phyloP scores from a whole-genome alignment of 1,139 yeast genomes.

The Geotrichum reessii region DNA sequence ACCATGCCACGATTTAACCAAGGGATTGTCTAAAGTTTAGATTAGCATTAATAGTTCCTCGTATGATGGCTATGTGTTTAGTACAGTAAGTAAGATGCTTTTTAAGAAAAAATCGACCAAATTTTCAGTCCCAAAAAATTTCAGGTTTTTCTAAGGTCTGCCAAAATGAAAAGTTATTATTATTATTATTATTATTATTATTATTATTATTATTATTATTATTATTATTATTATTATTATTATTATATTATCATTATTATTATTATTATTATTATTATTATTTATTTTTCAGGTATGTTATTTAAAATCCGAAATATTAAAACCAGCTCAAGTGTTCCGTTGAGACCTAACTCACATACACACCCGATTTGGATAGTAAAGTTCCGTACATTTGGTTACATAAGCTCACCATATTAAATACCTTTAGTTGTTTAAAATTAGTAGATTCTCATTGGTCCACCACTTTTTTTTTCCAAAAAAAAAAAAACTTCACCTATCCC shows the following conservation, averaged over 20 bases:
- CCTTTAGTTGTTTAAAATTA: conserved; percentile 1
- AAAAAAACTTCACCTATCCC: background rate
- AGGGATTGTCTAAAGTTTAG: too few relatives aligned
- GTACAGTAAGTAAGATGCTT: too few relatives aligned
- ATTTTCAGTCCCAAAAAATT: too few relatives aligned
- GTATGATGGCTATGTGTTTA: too few relatives aligned
- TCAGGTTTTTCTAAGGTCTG: too few relatives aligned
- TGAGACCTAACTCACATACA: background rate
- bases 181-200: too few relatives aligned
- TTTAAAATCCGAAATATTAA: background rate
- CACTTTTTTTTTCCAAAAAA: background rate
- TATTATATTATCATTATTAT: too few relatives aligned
- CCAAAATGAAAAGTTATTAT: too few relatives aligned
- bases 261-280: background rate
- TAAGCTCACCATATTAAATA: background rate
- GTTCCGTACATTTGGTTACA: background rate
- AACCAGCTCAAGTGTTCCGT: background rate
- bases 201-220: background rate
- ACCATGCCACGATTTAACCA: too few relatives aligned
- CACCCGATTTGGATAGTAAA: background rate
- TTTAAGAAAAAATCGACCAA: too few relatives aligned
- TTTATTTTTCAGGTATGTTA: background rate
- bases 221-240: background rate
- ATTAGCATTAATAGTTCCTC: too few relatives aligned
- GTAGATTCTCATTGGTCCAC: conserved; percentile 6